phyloP scores from a whole-genome alignment of 2,329 filamentous ascomycete genomes.

The Colletotrichum tabaci region DNA sequence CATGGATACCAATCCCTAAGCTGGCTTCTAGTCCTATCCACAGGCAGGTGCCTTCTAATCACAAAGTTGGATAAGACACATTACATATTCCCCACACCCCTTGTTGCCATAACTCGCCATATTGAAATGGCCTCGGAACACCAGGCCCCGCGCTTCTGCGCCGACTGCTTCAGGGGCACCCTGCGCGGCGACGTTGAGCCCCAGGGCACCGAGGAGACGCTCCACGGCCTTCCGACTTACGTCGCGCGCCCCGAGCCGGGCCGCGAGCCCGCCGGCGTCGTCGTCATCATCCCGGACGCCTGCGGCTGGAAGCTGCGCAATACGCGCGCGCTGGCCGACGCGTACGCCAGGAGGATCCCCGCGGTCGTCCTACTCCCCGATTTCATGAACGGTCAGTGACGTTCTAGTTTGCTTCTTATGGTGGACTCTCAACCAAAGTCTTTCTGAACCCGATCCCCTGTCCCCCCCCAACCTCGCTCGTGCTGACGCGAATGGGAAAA shows the following conservation, averaged over 20 bases:
- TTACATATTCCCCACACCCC: no score
- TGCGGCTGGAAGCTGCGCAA: conserved; percentile 71
- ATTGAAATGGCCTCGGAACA: conserved; percentile 10
- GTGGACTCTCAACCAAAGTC: not conserved
- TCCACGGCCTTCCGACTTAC: conserved; percentile 47
- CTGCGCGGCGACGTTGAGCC: conserved; percentile 41
- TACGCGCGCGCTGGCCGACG: conserved; percentile 66
- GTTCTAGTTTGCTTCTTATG: not conserved
- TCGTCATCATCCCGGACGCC: conserved; percentile 69
- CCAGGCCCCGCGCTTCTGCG: conserved; percentile 41
- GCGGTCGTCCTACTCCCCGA: conserved; percentile 70
- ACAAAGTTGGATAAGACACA: not conserved
- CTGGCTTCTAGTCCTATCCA: no score
- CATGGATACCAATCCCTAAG: no score
- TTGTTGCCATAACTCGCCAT: not conserved
- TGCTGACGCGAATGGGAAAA: conserved; percentile 6
- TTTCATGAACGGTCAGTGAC: conserved; percentile 62
- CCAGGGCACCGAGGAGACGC: conserved; percentile 45
- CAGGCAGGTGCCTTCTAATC: no score
- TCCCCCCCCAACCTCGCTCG: no score
- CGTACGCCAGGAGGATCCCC: conserved; percentile 64
- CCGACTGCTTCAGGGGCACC: conserved; percentile 44
- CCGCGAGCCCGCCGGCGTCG: conserved; percentile 57
- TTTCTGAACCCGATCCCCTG: no score
- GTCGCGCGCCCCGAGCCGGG: conserved; percentile 44